A percentile compares a stretch with the other conserved stretches of the same genome.
Conservation (phyloP, 805 yeast species). For the Starmerella powellii region DNA sequence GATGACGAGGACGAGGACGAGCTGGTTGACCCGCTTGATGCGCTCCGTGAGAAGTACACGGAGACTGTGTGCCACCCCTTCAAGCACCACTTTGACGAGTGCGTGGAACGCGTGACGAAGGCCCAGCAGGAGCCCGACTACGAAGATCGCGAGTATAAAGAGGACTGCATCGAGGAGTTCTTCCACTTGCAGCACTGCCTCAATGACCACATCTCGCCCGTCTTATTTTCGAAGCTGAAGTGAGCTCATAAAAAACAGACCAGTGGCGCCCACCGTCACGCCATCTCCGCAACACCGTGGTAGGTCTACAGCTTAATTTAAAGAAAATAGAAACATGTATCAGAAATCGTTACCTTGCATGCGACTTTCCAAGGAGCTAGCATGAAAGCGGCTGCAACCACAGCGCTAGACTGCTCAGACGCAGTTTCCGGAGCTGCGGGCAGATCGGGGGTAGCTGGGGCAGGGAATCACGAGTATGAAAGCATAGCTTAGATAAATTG, state of each 20-base stretch:
- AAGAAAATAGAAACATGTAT: no score
- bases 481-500: no score
- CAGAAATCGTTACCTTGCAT: no score
- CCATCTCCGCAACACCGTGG: no score
- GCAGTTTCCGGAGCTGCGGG: no score
- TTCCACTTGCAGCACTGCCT: constrained; percentile 93
- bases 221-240: constrained; percentile 73
- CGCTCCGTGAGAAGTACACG: constrained; percentile 37
- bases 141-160: constrained; percentile 70
- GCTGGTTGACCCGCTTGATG: constrained; percentile 53
- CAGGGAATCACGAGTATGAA: no score
- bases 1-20: constrained; percentile 62
- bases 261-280: no score
- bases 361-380: no score
- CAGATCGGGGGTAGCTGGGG: no score
- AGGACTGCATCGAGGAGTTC: constrained; percentile 96
- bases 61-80: constrained; percentile 56
- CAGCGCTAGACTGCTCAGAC: no score
- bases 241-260: constrained; percentile 57
- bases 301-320: no score
- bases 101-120: constrained; percentile 87
- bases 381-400: no score
- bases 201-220: constrained; percentile 85
- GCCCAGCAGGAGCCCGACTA: constrained; percentile 77
- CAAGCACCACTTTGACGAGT: constrained; percentile 84